Evolutionary conservation across 2,329 filamentous ascomycete genomes (phyloP).

Genomic region (Fusarium armeniacum): DNA sequence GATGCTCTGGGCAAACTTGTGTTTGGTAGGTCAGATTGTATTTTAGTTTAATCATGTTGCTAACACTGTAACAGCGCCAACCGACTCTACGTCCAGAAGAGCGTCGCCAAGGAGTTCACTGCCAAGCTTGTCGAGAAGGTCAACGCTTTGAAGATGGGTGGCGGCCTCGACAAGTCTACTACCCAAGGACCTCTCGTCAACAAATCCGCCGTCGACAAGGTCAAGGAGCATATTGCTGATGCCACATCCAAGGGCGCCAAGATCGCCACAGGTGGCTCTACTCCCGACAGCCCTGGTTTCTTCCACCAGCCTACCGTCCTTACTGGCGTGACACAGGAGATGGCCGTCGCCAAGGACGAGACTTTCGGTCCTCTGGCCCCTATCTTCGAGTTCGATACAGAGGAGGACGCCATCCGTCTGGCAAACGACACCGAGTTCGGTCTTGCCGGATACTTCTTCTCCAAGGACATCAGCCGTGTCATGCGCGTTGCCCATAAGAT

Average conservation of each 20-base stretch:
- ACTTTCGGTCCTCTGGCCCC: constrained; percentile 53
- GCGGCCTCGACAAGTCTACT: constrained; percentile 45
- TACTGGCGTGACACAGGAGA: constrained; percentile 61
- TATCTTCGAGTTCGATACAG: constrained; percentile 53
- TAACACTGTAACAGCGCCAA: constrained; percentile 51
- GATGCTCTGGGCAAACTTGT: constrained; percentile 73
- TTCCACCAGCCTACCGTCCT: constrained; percentile 82
- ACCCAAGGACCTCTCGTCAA: constrained; percentile 68
- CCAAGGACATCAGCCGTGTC: constrained; percentile 54
- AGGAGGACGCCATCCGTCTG: constrained; percentile 56
- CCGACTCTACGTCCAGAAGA: constrained; percentile 55
- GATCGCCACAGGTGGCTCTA: constrained; percentile 71
- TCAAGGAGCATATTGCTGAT: constrained; percentile 72
- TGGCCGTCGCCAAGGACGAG: constrained; percentile 52
- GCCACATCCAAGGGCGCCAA: constrained; percentile 72
- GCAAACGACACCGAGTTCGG: constrained; percentile 60
- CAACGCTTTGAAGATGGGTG: constrained; percentile 50
- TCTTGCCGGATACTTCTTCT: constrained; percentile 55
- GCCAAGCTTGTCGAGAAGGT: constrained; percentile 51
- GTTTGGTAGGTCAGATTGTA: constrained; percentile 58
- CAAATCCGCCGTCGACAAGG: constrained; percentile 72
- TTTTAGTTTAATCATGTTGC: neutral
- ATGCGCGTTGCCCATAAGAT: constrained; percentile 65
- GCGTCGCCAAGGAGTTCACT: constrained; percentile 51
- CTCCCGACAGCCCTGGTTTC: constrained; percentile 71